phyloP scores from a whole-genome alignment of 306 rosid species.

The Acacia crassicarpa region DNA sequence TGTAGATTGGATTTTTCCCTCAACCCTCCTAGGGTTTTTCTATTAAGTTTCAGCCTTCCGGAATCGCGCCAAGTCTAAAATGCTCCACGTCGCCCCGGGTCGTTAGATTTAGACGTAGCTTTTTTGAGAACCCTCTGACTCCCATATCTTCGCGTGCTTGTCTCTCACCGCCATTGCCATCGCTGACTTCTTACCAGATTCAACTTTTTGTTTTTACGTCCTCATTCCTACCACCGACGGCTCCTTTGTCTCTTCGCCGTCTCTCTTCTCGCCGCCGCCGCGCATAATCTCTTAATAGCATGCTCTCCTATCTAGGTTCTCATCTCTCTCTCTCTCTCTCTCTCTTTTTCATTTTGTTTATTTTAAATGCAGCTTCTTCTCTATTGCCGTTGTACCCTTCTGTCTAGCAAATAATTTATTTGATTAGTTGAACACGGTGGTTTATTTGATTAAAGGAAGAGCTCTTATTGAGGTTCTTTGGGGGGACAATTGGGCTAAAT shows the following conservation, averaged over 20 bases:
- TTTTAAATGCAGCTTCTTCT: not conserved
- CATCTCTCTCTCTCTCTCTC: not conserved
- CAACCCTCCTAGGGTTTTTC: not conserved
- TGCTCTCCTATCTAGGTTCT: conserved; percentile 40
- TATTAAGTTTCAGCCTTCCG: too few relatives aligned
- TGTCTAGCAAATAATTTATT: not conserved
- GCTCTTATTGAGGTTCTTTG: not conserved
- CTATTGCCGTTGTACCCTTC: not conserved
- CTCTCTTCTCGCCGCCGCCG: not conserved
- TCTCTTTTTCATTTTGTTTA: not conserved
- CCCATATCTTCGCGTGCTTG: conserved; percentile 16
- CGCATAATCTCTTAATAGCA: conserved; percentile 19
- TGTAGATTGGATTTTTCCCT: not conserved
- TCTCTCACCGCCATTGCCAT: conserved; percentile 6
- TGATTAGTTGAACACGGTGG: not conserved
- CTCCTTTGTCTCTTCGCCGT: not conserved
- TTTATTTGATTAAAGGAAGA: conserved; percentile 6
- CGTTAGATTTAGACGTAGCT: not conserved
- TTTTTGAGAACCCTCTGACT: not conserved
- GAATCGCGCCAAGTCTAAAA: conserved; percentile 10
- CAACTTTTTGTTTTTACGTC: not conserved
- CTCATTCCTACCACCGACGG: not conserved
- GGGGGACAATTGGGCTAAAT: not conserved
- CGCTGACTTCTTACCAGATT: not conserved
- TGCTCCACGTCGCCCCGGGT: not conserved